These are phyloP conservation scores for Acanthamoeba lenticulata DNA, from an alignment of 208 protist genomes.

Conservation along the genomic window DNA sequence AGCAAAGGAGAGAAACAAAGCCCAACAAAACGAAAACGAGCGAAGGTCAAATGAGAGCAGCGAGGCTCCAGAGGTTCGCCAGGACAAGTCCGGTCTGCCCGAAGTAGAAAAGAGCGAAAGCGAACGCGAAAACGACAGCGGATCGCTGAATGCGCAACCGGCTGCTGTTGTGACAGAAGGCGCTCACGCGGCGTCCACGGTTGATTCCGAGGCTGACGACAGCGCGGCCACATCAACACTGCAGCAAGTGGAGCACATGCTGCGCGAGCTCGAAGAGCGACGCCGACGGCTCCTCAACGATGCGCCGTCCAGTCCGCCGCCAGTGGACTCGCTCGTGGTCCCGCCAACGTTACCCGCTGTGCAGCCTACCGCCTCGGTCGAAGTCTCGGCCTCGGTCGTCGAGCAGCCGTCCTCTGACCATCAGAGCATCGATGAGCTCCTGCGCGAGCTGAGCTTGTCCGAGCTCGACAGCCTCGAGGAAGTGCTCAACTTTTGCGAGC, in stretches of 20 bases:
- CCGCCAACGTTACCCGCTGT: no score
- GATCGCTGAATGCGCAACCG: no score
- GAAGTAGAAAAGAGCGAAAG: neutral
- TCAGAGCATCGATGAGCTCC: neutral
- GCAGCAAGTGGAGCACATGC: constrained; percentile 12
- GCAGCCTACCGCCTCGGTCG: no score
- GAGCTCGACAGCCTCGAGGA: constrained; percentile 28
- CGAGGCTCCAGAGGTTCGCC: neutral
- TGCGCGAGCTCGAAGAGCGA: constrained; percentile 39
- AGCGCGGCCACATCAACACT: neutral
- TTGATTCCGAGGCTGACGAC: neutral
- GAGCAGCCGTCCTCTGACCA: no score
- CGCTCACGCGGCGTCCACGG: neutral
- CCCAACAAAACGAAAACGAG: neutral
- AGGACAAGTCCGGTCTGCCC: neutral
- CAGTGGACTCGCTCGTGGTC: no score
- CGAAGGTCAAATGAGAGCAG: neutral
- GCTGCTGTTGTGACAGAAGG: no score
- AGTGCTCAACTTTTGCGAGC: constrained; percentile 12
- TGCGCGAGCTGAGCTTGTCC: neutral
- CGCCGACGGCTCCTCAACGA: neutral
- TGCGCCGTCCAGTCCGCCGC: neutral
- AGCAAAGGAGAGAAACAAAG: neutral
- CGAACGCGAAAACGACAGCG: neutral
- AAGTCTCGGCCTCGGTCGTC: no score